A percentile compares a stretch with the other conserved stretches of the same genome.
These are phyloP conservation scores for Hondaea fermentalgiana DNA, from an alignment of 108 stramenopile species.

Conservation along the genomic window DNA sequence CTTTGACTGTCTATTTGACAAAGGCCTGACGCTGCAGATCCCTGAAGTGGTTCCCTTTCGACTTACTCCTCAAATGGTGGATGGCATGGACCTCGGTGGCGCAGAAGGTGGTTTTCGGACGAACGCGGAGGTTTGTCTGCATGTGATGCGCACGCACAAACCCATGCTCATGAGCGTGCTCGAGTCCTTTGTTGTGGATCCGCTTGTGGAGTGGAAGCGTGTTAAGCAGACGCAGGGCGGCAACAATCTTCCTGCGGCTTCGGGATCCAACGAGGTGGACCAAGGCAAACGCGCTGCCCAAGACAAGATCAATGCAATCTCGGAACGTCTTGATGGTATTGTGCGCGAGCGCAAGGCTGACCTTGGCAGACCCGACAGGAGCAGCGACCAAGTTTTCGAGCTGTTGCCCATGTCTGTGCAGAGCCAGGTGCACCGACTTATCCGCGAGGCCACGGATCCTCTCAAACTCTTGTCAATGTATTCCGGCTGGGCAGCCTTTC, in stretches of 20 bases:
- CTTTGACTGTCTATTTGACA: slow-evolving; percentile 96
- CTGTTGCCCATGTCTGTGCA: slow-evolving; percentile 49
- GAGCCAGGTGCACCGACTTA: slow-evolving; percentile 53
- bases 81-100: slow-evolving; percentile 82
- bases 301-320: not conserved
- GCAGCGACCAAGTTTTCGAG: slow-evolving; percentile 16
- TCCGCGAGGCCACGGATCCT: slow-evolving; percentile 47
- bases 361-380: slow-evolving; percentile 36
- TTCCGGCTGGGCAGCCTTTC: slow-evolving; percentile 41
- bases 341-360: not conserved
- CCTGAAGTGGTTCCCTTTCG: slow-evolving; percentile 99
- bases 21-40: slow-evolving; percentile 71
- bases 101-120: slow-evolving; percentile 76
- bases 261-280: not conserved
- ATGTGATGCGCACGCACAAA: slow-evolving; percentile 72
- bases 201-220: slow-evolving; percentile 29
- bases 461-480: slow-evolving; percentile 50
- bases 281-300: not conserved
- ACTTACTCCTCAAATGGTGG: slow-evolving; percentile 92
- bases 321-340: not conserved
- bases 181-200: slow-evolving; percentile 74
- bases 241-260: not conserved
- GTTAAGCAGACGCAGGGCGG: slow-evolving; percentile 13
- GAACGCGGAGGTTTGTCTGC: slow-evolving; percentile 67
- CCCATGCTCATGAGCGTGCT: slow-evolving; percentile 88